phyloP scores from a whole-genome alignment of 495 filamentous ascomycete species.

The Thermothielavioides terrestris region DNA sequence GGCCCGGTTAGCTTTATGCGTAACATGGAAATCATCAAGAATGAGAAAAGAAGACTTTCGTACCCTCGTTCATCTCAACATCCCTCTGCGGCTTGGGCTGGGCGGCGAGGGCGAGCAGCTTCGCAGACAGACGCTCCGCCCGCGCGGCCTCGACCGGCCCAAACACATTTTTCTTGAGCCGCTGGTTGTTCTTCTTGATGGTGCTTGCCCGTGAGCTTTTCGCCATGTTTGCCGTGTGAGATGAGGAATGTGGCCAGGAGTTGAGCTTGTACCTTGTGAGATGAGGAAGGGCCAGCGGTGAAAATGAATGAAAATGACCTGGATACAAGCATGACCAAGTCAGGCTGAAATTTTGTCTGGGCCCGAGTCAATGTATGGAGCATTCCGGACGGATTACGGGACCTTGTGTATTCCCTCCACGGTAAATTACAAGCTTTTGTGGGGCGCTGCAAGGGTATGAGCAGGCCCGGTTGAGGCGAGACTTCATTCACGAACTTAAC shows the following conservation, averaged over 20 bases:
- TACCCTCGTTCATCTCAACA: constrained; percentile 29
- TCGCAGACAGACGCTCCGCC: constrained; percentile 68
- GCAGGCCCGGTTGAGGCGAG: too few species aligned
- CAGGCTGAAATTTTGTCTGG: constrained; percentile 3
- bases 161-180: constrained; percentile 68
- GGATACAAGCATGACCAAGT: constrained; percentile 7
- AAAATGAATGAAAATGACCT: not conserved
- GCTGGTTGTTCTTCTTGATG: constrained; percentile 68
- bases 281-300: not conserved
- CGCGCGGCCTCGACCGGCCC: constrained; percentile 67
- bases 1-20: too few species aligned
- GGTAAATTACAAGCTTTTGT: too few species aligned
- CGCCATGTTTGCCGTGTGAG: constrained; percentile 53
- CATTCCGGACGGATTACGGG: too few species aligned
- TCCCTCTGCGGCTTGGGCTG: constrained; percentile 50
- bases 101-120: constrained; percentile 63
- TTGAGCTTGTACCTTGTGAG: not conserved
- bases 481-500: not conserved
- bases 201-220: constrained; percentile 68
- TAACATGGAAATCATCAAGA: not conserved
- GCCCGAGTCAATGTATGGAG: too few species aligned
- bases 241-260: too few species aligned
- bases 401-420: not conserved
- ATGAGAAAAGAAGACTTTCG: constrained; percentile 6
- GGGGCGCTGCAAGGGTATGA: too few species aligned